phyloP scores from a whole-genome alignment of 495 filamentous ascomycete species.

The Hyaloscypha variabilis region DNA sequence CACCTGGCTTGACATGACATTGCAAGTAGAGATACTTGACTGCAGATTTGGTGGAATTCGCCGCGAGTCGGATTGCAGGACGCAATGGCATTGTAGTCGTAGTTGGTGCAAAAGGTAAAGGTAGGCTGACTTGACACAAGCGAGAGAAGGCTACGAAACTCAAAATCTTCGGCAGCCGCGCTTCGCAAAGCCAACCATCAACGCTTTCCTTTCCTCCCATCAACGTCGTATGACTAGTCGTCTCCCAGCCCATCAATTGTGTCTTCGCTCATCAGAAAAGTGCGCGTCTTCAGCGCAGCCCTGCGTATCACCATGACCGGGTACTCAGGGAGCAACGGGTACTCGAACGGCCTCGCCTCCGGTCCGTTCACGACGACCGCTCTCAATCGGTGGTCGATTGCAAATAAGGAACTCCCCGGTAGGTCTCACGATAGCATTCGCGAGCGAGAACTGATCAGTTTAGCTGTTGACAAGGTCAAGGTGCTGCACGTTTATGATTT shows the following conservation, averaged over 20 bases:
- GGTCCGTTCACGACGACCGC: slow-evolving; percentile 66
- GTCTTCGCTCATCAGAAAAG: slow-evolving; percentile 18
- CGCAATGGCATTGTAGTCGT: slow-evolving; percentile 14
- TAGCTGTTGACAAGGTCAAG: slow-evolving; percentile 69
- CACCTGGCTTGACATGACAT: slow-evolving; percentile 69
- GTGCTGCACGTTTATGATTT: slow-evolving; percentile 96
- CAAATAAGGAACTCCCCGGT: slow-evolving; percentile 67
- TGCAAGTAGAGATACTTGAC: slow-evolving; percentile 46
- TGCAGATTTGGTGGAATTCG: slow-evolving; percentile 24
- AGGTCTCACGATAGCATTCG: slow-evolving; percentile 24
- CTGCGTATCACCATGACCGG: slow-evolving; percentile 21
- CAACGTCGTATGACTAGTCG: neutral
- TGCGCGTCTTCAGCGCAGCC: slow-evolving; percentile 24
- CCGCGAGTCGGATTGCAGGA: slow-evolving; percentile 27
- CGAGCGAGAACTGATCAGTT: slow-evolving; percentile 12
- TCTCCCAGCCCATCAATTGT: slow-evolving; percentile 4
- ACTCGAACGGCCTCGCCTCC: slow-evolving; percentile 13
- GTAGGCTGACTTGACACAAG: too few relatives aligned
- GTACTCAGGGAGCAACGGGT: slow-evolving; percentile 8
- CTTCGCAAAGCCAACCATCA: neutral
- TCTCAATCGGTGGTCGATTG: slow-evolving; percentile 79
- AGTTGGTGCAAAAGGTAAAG: too few relatives aligned
- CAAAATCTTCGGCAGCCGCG: neutral
- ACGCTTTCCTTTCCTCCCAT: neutral
- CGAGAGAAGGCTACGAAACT: slow-evolving; percentile 7